Evolutionary conservation across 306 rosid genomes (phyloP).

Genomic region (Prunus mongolica): DNA sequence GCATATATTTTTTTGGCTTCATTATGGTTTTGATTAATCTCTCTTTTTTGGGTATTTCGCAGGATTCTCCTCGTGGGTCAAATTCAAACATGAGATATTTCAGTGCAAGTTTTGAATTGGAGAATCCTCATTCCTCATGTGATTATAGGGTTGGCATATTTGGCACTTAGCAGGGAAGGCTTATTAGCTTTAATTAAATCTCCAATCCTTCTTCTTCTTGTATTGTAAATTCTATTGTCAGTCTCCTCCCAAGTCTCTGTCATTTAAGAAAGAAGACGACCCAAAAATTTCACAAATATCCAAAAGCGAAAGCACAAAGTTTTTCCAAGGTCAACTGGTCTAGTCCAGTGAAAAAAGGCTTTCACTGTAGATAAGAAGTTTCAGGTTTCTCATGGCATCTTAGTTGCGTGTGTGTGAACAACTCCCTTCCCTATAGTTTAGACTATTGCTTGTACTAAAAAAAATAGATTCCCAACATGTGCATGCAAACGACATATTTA

Average conservation of each 20-base stretch:
- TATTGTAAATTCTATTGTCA: conserved; percentile 16
- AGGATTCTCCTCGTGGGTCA: not conserved
- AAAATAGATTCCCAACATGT: not conserved
- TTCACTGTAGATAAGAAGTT: no score
- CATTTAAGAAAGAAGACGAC: not conserved
- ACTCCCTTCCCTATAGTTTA: fast-evolving
- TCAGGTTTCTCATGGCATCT: no score
- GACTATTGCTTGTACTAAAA: no score
- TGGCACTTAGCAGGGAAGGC: conserved; percentile 52
- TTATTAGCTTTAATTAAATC: conserved; percentile 5
- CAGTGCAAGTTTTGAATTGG: not conserved
- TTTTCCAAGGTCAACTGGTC: no score
- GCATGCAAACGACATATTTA: conserved; percentile 28
- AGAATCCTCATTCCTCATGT: not conserved
- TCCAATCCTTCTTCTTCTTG: not conserved
- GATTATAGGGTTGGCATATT: conserved; percentile 18
- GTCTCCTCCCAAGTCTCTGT: not conserved
- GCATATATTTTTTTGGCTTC: not conserved
- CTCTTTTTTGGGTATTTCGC: not conserved
- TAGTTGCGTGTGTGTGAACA: no score
- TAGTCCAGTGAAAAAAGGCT: fast-evolving
- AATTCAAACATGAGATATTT: conserved; percentile 5
- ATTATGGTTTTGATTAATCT: not conserved
- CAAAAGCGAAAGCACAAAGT: conserved; percentile 9
- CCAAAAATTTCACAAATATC: conserved; percentile 22